phyloP scores from a whole-genome alignment of 106 monocot species.

The Acanthochlamys bracteata region DNA sequence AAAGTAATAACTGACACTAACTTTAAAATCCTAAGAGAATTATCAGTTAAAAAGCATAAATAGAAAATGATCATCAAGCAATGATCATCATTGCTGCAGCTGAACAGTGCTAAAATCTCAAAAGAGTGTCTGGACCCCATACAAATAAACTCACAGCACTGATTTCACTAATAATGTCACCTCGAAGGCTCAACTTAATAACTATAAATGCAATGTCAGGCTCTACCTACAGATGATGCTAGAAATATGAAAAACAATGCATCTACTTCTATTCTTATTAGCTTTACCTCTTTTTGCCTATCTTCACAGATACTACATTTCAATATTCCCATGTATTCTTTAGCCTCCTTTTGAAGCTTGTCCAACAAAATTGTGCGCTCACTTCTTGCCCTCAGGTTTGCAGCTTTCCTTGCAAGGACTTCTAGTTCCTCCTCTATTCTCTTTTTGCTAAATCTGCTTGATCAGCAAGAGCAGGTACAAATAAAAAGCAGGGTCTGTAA shows the following conservation, averaged over 20 bases:
- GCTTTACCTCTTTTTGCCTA: conserved; percentile 55
- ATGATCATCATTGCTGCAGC: no score
- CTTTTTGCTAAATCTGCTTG: conserved; percentile 53
- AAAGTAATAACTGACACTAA: background rate
- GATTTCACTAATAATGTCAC: no score
- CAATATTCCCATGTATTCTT: conserved; percentile 57
- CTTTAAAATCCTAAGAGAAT: no score
- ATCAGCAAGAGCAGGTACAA: background rate
- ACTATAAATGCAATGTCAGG: no score
- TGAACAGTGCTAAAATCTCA: no score
- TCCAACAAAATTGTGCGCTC: conserved; percentile 38
- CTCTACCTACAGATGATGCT: background rate
- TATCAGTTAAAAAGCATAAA: no score
- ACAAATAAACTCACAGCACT: no score
- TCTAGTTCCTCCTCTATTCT: conserved; percentile 63
- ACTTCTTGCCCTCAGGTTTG: conserved; percentile 27
- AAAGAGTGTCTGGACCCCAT: no score
- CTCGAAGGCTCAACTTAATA: no score
- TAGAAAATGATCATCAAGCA: no score
- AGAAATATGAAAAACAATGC: background rate
- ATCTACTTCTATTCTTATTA: background rate
- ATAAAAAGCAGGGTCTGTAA: background rate
- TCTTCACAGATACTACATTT: conserved; percentile 63
- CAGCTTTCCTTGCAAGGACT: conserved; percentile 32
- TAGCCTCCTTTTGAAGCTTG: conserved; percentile 53